Base-by-base conservation (phyloP, 208 protist species). In the Leishmania mexicana region DNA sequence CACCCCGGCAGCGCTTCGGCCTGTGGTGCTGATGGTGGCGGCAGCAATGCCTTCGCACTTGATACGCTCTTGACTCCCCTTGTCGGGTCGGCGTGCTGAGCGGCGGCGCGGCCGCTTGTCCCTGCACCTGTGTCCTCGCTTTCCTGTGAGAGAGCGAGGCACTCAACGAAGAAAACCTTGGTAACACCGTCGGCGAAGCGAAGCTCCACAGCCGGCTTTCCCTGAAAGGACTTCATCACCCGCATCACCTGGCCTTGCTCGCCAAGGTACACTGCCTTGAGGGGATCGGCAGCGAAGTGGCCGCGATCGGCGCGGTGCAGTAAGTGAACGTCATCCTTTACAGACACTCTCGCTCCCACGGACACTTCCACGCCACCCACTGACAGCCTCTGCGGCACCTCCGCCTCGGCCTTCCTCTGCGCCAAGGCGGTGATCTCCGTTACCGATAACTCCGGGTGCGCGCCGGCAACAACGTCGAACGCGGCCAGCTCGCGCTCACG, bases 211-310 rank as follows among this genome's bases (percentile, higher is more conserved):
- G 95, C 95, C 19, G 87, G 83, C 79, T 93, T 95, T 28, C 91
- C 93, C 35, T 96, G 88, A 80, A 96, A 96, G 11, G 88, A 88
- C 8, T 83, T 71, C 80, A 95, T 81, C 49, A 97, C 87, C 10
- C 88, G 90, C 49, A 87, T 40, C 42, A 98, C 87, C 75, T 89
- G 85, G 17, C 90, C 95, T 3, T 71, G 75, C 87, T 98, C 93
- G 38, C 94, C 94, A 10, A 96, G 87, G 81, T 98, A 98, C 3
- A 98, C 81, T 10, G 76, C 80, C 77, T 97, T 98, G 21, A 97
- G 80, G n/a, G 89, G 78, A 81, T 96, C 93, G 24, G 83, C 87
- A 45, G 89, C 72, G 49, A 94, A 88, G 75, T 92, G 81, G 54
- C 92, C 93, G 35, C 84, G 84, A 77, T 98, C 93, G 17, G 86